Evolutionary conservation across 2,329 filamentous ascomycete species (phyloP).

Genomic region (Diaporthe citriasiana): DNA sequence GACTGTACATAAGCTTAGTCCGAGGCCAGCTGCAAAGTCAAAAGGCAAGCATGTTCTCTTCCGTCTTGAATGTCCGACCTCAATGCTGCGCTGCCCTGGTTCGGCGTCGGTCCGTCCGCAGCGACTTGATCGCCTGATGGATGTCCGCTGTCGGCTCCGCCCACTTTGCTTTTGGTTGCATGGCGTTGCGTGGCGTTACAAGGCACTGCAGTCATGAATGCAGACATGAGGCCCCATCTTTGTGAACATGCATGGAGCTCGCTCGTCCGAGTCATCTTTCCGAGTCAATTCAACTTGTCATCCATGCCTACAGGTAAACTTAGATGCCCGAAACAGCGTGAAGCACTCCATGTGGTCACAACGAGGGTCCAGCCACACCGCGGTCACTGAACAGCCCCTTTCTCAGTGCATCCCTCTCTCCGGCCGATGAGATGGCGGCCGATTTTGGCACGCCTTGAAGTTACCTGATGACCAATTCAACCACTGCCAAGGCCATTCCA

Average conservation of each 20-base stretch:
- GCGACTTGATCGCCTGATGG: neutral
- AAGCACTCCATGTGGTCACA: neutral
- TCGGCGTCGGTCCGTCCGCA: neutral
- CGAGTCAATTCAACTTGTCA: neutral
- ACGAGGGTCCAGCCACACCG: neutral
- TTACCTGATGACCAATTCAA: neutral
- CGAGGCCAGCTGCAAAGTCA: neutral
- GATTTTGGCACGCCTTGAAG: neutral
- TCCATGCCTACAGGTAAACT: neutral
- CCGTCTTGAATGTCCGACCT: neutral
- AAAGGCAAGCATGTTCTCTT: neutral
- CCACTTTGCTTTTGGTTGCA: neutral
- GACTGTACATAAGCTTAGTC: neutral
- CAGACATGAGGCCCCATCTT: neutral
- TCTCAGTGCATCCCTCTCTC: neutral
- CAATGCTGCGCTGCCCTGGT: neutral
- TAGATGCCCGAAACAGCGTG: neutral
- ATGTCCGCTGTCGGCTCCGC: neutral
- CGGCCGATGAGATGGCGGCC: constrained; percentile 8
- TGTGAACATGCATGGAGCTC: neutral
- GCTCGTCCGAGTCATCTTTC: neutral
- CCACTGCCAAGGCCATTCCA: neutral
- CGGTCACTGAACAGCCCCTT: neutral
- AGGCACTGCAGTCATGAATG: neutral
- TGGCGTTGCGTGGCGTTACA: neutral